Base-by-base conservation (phyloP, 164 flowering plant species). In the Stephania cephalantha region DNA sequence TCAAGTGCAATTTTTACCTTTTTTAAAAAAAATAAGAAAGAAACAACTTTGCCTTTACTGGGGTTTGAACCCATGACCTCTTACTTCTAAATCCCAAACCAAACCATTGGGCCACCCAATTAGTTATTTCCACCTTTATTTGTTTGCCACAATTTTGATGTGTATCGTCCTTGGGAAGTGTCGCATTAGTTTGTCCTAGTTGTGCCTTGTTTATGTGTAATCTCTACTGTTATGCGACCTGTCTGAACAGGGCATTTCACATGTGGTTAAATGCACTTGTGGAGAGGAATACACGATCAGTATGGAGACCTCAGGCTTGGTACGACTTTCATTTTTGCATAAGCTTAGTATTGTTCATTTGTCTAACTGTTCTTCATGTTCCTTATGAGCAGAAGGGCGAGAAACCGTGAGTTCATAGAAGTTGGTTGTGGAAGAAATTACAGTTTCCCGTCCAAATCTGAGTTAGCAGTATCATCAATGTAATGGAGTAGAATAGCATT, bases 281-380 rank as follows among this genome's bases (percentile, higher is more conserved):
- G 95, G 95, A 73, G 79, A 75, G 79, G 86, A 89, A 80, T 92
- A 85, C 89, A 85, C 70, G 71, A 84, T 88, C 52, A 80, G 74
- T 35, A 44, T 84, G 71, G 81, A 76, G 30, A 55, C 55, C 46
- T n/a, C 55, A 70, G 71, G 75, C 48, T 25, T 79, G n/a, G 66
- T 25, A 18, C 8, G 20, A 61, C 66, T 61, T 61, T 17, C 66
- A 61, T 35, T 35, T 35, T 35, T 35, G 42, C 42, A 35, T 35
- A 61, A 25, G 66, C 55, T 17, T 20, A 22, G 20, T 61, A 22
- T 5, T 5, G 5, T 18, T n/a, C 66, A 18, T 61, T n/a, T 61
- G 20, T 61, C 20, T 61, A n/a, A 6, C 66, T 61, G 66, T 18
- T 61, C 66, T 15, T 6, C 20, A 7, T 20, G 29, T n/a, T 61